Base-by-base conservation (phyloP, 768 basidiomycete species). In the Tubosaeta brunneosetosa region DNA sequence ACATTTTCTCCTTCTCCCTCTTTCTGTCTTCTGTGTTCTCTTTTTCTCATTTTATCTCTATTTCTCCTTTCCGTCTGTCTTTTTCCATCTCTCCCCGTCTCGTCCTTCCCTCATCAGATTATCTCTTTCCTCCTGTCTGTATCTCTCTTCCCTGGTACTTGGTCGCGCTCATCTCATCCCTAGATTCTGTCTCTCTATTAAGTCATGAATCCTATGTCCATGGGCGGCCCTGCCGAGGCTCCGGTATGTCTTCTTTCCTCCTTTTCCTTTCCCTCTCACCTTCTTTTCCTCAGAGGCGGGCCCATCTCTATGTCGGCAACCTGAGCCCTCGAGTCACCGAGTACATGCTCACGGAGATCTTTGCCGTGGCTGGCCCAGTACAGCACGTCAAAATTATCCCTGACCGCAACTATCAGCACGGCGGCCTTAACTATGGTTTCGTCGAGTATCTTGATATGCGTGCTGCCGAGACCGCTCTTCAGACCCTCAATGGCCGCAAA, bases 301-400 rank as follows among this genome's bases (percentile, higher is more conserved):
- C 97, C 61, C 97, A 99, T 77, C 86, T 99, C 63, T 99, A 99
- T 71, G 91, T 99, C 71, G 97, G 97, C 57, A 98, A 98, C 73
- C 79, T 99, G 70, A 93, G 90, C 66, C 94, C 95, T 58, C 84
- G 97, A 42, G 97, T 99, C 48, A 98, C 94, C 49, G 97, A 98
- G 77, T 95, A 94, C 76, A 98, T 98, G 91, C 86, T 98, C 67
- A 93, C 91, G 41, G 95, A 98, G 72, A 94, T 94, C 57, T 94
- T 94, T 69, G 92, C 92, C 70, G 91, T 94, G 66, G 92, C 92
- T 68, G 97, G 95, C 42, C 88, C 93, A 55, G 97, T 98, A 57
- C 92, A 95, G 73, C 91, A 94, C 70, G 95, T 97, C 71, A 99
- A 99, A 84, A 98, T 99, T 72, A 98, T 99, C 71, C 95, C 95